Evolutionary conservation across 2,329 filamentous ascomycete species (phyloP), one percentile per base, ranked within the genome.

Genomic region (Diaporthe vaccinii): DNA sequence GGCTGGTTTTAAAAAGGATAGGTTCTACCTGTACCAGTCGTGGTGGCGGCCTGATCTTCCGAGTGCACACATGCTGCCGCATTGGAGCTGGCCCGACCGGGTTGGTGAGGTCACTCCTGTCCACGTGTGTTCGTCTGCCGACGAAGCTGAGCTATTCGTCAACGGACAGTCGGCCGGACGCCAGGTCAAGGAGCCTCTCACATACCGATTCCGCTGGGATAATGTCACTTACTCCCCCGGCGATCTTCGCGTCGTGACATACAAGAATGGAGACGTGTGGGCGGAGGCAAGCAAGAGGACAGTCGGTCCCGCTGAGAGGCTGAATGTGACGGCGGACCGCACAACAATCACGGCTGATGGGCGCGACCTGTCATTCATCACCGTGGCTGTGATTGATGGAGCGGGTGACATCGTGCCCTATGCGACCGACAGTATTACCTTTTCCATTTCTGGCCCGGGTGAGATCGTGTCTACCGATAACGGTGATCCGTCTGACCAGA

Each of bases 1-100:
- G 15, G 89, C 89, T 0, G 89, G 89, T 0, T 91, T 91, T 81
- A 84, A 84, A 75, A 91, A 91, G 80, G 89, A 91, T 74, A 83
- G 89, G 0, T 91, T 86, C 79, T 90, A 85, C 76, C 78, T 90
- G 4, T 91, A 91, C 76, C 89, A 90, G 78, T 80, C 88, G 0
- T 85, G 87, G 9, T 91, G 89, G 89, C 82, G 85, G 2, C 82
- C 88, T 0, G 85, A 87, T 20, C 75, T 89, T 0, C 81, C 78
- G 2, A 85, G 86, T 80, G 89, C 87, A 3, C 88, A 90, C 77
- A 86, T 90, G 25, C 83, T 90, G 0, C 89, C 89, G 9, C 89
- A 90, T 78, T 90, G 89, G 89, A 89, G 83, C 17, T 91, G 88
- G 87, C 85, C 87, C 0, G 84, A 86, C n/a, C 82, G 88, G 0